Conservation (phyloP, 1,139 yeast species). For the Suhomyces terraborum region DNA sequence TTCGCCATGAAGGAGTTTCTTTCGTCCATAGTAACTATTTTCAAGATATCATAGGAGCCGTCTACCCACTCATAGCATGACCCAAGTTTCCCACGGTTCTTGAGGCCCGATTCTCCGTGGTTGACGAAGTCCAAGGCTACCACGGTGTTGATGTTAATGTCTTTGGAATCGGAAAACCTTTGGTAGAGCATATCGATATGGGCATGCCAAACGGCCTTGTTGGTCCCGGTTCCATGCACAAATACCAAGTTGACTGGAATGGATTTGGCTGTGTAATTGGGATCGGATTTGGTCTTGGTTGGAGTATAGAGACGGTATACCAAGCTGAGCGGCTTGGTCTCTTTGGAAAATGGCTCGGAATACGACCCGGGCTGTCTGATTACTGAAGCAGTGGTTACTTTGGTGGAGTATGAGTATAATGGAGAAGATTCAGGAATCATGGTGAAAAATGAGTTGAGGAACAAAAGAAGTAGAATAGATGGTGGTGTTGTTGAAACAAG, state of each 20-base stretch:
- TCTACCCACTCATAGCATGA: constrained; percentile 13
- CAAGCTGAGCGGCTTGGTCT: constrained; percentile 13
- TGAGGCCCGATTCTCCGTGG: constrained; percentile 15
- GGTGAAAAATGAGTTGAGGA: no score
- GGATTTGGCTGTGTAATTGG: no score
- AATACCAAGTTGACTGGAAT: constrained; percentile 56
- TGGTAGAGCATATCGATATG: constrained; percentile 48
- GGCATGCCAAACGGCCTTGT: constrained; percentile 63
- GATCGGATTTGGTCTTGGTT: constrained; percentile 11
- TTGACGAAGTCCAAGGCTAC: constrained; percentile 15
- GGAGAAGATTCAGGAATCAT: constrained; percentile 4
- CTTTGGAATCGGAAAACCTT: constrained; percentile 20
- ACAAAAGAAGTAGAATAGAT: not conserved
- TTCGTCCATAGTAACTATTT: constrained; percentile 10
- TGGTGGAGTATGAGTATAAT: constrained; percentile 3
- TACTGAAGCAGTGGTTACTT: constrained; percentile 6
- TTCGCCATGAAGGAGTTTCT: constrained; percentile 2
- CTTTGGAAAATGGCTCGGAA: not conserved
- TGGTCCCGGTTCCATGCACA: constrained; percentile 72
- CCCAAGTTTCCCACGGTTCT: constrained; percentile 13
- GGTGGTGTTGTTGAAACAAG: not conserved
- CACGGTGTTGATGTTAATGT: constrained; percentile 9
- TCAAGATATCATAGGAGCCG: constrained; percentile 11
- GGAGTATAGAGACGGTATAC: constrained; percentile 18
- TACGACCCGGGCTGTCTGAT: constrained; percentile 6